A percentile compares a stretch with the other conserved stretches of the same genome.
These are phyloP conservation scores for Clathrus columnatus DNA, from an alignment of 768 basidiomycete genomes.

Conservation along the genomic window DNA sequence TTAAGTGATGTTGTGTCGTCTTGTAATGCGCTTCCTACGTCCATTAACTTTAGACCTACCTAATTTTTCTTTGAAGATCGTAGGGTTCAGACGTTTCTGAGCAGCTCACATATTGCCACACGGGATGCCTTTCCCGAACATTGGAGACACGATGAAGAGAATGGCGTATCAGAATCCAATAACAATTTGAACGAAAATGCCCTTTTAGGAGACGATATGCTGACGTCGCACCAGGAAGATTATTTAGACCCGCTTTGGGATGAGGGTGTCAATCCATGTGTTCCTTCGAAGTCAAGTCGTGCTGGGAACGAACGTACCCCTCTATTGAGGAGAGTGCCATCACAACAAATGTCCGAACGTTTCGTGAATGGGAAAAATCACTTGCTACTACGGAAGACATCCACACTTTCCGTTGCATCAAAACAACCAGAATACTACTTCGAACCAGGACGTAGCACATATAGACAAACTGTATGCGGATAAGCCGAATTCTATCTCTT, in stretches of 20 bases:
- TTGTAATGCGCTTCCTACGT: constrained; percentile 30
- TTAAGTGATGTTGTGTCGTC: constrained; percentile 45
- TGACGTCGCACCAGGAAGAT: background rate
- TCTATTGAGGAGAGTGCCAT: background rate
- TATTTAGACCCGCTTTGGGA: constrained; percentile 7
- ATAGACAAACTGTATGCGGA: constrained; percentile 5
- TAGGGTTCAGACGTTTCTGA: constrained; percentile 57
- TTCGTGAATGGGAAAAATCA: background rate
- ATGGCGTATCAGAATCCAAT: background rate
- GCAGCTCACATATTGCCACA: constrained; percentile 48
- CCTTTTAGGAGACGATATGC: background rate
- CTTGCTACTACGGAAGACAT: background rate
- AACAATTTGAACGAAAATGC: background rate
- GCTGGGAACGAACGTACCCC: constrained; percentile 1
- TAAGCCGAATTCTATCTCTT: background rate
- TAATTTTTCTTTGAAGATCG: constrained; percentile 45
- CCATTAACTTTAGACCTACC: no score
- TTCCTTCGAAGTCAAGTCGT: background rate
- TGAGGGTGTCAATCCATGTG: background rate
- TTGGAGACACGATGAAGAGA: background rate
- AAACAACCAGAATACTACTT: constrained; percentile 26
- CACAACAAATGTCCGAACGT: no score
- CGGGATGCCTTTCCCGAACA: constrained; percentile 6
- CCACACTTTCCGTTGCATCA: constrained; percentile 4
- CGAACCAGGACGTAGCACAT: constrained; percentile 48